Base-by-base conservation (phyloP, 805 yeast species). In the Candida odintsovae region DNA sequence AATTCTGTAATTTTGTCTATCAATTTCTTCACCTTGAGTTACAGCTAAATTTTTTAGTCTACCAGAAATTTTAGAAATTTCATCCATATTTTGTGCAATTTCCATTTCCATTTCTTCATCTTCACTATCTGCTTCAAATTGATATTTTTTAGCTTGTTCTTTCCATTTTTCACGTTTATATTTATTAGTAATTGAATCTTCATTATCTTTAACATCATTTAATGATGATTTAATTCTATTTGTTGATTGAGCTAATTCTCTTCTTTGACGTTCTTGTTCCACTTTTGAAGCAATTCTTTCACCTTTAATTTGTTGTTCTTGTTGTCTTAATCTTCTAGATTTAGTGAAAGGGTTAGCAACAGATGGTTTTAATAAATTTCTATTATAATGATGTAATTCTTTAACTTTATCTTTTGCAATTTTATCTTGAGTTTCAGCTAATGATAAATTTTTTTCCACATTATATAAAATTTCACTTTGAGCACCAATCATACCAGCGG, bases 41-140 rank as follows among this genome's bases (percentile, higher is more conserved):
- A 73, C 61, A 3, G 97, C 97, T 45, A 87, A 72, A 51, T 73
- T 77, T 62, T 81, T 83, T 66, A 92, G 76, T 50, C 90, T 80
- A 45, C 75, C 74, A 28, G 95, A 78, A 48, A 83, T 77, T 37
- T 73, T 74, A 12, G 78, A 76, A 42, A 94, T 85, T 62, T 84
- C 88, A 57, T 86, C 90, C 64, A 92, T 70, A 59, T 94, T 94
- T 52, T 77, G 69, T 45, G 90, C 90, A 55, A 90, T 79, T 65
- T 90, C 96, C 51, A 83, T 78, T 62, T 92, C 98, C 78, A 89
- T 78, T 55, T 83, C 94, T 57, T 90, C 96, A 65, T 94, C 98
- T 63, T 92, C 97, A 42, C 82, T 81, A 65, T 92, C 97, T 42
- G 85, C 86, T 61, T 89, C 97, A 56, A 88, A 86, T 57, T 86